Conservation (phyloP, 2,329 filamentous ascomycete species). For the Clarireedia monteithiana region DNA sequence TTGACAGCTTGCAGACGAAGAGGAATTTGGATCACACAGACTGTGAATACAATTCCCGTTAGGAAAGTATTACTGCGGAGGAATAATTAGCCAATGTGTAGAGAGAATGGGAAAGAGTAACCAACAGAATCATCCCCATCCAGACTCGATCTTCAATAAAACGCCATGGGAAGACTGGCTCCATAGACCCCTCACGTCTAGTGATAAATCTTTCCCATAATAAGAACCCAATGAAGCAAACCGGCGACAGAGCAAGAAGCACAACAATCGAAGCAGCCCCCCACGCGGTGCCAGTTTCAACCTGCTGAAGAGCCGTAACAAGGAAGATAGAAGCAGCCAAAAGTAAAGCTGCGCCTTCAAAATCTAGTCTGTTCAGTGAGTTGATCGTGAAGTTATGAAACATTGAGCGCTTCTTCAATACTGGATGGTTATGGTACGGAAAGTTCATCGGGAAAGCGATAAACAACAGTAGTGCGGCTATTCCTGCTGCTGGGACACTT, state of each 20-base stretch:
- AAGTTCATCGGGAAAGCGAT: background rate
- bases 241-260: background rate
- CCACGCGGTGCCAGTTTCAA: background rate
- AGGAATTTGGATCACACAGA: constrained; percentile 1
- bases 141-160: background rate
- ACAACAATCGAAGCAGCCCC: background rate
- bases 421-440: background rate
- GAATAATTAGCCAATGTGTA: background rate
- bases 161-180: constrained; percentile 3
- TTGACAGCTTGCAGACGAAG: background rate
- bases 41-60: background rate
- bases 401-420: background rate
- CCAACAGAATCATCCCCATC: constrained; percentile 2
- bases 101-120: background rate
- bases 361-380: background rate
- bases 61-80: background rate
- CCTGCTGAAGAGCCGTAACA: background rate
- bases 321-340: background rate
- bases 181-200: background rate
- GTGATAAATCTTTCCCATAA: background rate
- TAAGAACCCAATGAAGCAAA: background rate
- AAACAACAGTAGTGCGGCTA: background rate
- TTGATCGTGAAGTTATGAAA: background rate
- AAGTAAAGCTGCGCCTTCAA: background rate
- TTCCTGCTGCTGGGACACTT: background rate